Conservation (phyloP, 495 filamentous ascomycete species). For the Hypoxylon lienhwacheense region DNA sequence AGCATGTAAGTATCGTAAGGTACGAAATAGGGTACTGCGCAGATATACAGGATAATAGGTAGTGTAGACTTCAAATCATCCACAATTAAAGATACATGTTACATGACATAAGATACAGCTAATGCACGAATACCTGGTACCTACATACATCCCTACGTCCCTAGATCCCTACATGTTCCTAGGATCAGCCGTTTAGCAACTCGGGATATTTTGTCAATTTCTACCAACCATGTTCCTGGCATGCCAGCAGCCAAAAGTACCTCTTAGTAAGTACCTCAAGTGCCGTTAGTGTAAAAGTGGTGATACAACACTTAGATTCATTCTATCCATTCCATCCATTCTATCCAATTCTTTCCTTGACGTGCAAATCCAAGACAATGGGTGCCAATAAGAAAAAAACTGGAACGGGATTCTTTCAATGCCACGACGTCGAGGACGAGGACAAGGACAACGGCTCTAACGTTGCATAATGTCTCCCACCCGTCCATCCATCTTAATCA, state of each 20-base stretch:
- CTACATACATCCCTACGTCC: too few species aligned
- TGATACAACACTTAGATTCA: slow-evolving; percentile 23
- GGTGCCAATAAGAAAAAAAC: slow-evolving; percentile 12
- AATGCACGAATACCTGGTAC: background rate
- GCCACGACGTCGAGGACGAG: slow-evolving; percentile 21
- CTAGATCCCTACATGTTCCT: too few species aligned
- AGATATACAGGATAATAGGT: too few species aligned
- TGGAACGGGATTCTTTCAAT: slow-evolving; percentile 12
- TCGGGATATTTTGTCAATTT: slow-evolving; percentile 7
- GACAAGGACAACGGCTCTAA: slow-evolving; percentile 21
- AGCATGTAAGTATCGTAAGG: too few species aligned
- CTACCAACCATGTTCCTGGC: slow-evolving; percentile 30
- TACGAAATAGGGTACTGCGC: too few species aligned
- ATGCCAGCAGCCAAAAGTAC: too few species aligned
- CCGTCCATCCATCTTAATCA: slow-evolving; percentile 12
- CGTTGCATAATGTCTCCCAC: slow-evolving; percentile 23
- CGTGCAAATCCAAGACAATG: slow-evolving; percentile 16
- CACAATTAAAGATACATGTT: too few species aligned
- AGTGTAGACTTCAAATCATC: too few species aligned
- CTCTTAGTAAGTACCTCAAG: slow-evolving; percentile 17
- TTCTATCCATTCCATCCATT: slow-evolving; percentile 30
- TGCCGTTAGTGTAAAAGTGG: slow-evolving; percentile 33
- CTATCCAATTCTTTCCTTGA: slow-evolving; percentile 21
- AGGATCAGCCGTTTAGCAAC: too few species aligned
- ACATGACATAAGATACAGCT: too few species aligned